These are phyloP conservation scores for Penicillium macrosclerotiorum DNA, from an alignment of 495 filamentous ascomycete genomes.

Conservation along the genomic window DNA sequence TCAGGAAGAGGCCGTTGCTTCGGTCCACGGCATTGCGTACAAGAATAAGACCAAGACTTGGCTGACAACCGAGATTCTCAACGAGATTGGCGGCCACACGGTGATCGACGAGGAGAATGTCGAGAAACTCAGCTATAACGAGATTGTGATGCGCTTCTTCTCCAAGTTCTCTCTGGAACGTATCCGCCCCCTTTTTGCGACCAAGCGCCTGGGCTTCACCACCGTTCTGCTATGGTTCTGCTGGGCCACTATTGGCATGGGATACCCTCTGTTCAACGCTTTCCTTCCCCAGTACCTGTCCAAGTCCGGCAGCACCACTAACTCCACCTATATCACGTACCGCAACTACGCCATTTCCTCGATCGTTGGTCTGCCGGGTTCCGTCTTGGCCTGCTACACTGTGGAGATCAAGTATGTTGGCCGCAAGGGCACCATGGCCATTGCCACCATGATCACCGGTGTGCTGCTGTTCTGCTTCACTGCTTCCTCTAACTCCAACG, in stretches of 20 bases:
- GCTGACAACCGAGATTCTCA: constrained; percentile 52
- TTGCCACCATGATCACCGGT: constrained; percentile 52
- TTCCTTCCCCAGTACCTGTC: constrained; percentile 59
- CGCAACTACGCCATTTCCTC: constrained; percentile 61
- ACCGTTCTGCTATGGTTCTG: constrained; percentile 55
- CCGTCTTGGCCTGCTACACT: constrained; percentile 52
- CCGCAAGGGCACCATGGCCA: constrained; percentile 58
- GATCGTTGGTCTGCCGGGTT: constrained; percentile 56
- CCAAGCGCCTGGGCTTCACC: constrained; percentile 46
- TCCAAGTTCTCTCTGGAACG: constrained; percentile 57
- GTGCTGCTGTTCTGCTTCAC: constrained; percentile 62
- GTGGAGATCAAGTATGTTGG: constrained; percentile 59
- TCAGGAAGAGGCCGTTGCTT: constrained; percentile 68
- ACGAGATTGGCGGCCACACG: constrained; percentile 50
- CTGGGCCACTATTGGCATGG: constrained; percentile 58
- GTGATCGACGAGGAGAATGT: constrained; percentile 30
- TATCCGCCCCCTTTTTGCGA: constrained; percentile 53
- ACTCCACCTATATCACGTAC: constrained; percentile 50
- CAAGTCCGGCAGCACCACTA: constrained; percentile 34
- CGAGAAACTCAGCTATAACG: constrained; percentile 34
- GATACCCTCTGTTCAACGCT: constrained; percentile 58
- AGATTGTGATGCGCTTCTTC: constrained; percentile 51
- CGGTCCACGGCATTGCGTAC: constrained; percentile 61
- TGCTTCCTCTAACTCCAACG: constrained; percentile 41
- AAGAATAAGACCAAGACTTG: constrained; percentile 53